Base-by-base conservation (phyloP, 2,329 filamentous ascomycete species). In the Ploettnerulaceae sp. region DNA sequence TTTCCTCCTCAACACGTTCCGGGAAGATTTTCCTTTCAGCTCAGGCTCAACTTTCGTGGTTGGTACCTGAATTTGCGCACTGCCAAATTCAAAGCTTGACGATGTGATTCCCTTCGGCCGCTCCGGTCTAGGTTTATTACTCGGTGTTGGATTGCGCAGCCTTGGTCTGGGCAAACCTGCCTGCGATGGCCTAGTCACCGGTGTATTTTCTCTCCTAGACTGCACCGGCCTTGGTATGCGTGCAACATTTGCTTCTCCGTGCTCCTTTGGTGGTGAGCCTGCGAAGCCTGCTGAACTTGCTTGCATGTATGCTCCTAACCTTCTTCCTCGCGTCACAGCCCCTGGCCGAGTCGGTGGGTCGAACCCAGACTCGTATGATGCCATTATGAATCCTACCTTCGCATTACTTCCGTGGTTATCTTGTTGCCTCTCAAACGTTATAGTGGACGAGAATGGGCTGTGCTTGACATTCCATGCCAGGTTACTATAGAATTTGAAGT, bases 1-100 rank as follows among this genome's bases (percentile, higher is more conserved):
- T 58, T 77, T 79, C 55, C 71, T 70, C 54, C 72, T 67, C 37
- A 77, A 60, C 7, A 71, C 66, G 56, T 71, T 73, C 31, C 69
- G 69, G 20, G 61, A 60, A n/a, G 56, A 50, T 31, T 64, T 63
- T 25, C 45, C 54, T 26, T 51, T 60, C 25, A 61, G 38, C 44
- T 58, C 51, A 7, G 51, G 53, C 32, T 38, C 28, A 17, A 43
- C 29, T 7, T 33, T 25, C 17, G 48, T 45, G 22, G 21, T 40
- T 15, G 51, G 26, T n/a, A 46, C 20, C 39, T 51, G 56, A 14
- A 34, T 49, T 9, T 43, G 22, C 29, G 54, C 25, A n/a, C 49
- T 58, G 18, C 52, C 52, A 48, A 56, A 57, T 18, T 57, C 57
- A 49, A 60, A 61, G 14, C 48, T 51, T 21, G 57, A 59, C 18